Base-by-base conservation (phyloP, 2,329 filamentous ascomycete species). In the Ceratocystis huliohia region DNA sequence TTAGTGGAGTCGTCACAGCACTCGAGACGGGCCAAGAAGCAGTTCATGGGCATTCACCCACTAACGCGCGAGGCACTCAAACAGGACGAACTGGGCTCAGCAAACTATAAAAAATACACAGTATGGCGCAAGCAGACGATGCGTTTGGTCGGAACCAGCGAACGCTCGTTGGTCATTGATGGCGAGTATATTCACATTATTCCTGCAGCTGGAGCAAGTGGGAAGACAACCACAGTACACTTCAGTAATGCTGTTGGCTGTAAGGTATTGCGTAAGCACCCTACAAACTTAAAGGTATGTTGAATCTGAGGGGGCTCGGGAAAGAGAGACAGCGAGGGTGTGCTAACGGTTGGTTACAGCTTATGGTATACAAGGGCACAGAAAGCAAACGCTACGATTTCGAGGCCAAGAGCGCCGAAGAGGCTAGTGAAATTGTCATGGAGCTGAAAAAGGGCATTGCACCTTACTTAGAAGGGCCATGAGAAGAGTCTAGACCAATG, bases 131-230 rank as follows among this genome's bases (percentile, higher is more conserved):
- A 91, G 75, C 88, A 92, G 74, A 86, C 88, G 7, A 90, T 94
- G 82, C 85, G 88, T 28, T 88, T 94, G 71, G 86, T 89, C 53
- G 86, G 84, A 3, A 83, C 88, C 72, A 88, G 89, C 68, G 88
- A 91, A 71, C 84, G 88, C 67, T 83, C 90, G 8, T 78, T 94
- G 53, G 85, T 88, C 61, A 89, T 95, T 70, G 89, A 93, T 71
- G 88, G 88, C 68, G 90, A 95, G 74, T 94, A 92, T 74, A 84
- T 95, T 69, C 89, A 93, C 75, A 91, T 95, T 71, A 87, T 91
- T 82, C 88, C 89, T 30, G 80, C 83, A 1, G 83, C 82, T 1
- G 82, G 82, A 8, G 81, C 80, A 25, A 81, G 79, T 66, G 83
- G 83, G 45, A 91, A 91, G 77, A 88, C 85, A 44, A 91, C 88